These are phyloP conservation scores for Boletus sp. DNA, from an alignment of 768 basidiomycete genomes.

Conservation along the genomic window DNA sequence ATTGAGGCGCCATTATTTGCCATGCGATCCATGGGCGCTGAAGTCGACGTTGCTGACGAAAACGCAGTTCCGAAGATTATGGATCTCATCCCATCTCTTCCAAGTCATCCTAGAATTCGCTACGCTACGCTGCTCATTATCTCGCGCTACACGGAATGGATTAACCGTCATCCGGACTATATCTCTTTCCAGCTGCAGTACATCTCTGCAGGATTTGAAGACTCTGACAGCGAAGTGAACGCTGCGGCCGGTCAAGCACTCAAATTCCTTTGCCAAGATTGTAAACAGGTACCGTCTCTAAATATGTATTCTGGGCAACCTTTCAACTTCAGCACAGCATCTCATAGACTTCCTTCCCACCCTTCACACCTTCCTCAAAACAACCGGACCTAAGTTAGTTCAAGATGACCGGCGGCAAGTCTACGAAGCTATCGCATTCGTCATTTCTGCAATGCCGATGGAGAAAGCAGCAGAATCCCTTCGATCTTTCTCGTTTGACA, in stretches of 20 bases:
- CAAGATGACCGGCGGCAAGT: conserved; percentile 91
- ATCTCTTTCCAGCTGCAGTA: conserved; percentile 85
- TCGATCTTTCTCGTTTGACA: conserved; percentile 81
- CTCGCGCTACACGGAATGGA: conserved; percentile 96
- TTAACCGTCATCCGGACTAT: conserved; percentile 83
- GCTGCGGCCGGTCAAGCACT: conserved; percentile 95
- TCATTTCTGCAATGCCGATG: conserved; percentile 94
- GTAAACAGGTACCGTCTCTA: conserved; percentile 61
- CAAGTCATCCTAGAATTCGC: conserved; percentile 85
- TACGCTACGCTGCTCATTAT: conserved; percentile 96
- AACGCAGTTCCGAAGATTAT: conserved; percentile 93
- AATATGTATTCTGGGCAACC: conserved; percentile 5
- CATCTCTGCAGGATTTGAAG: conserved; percentile 89
- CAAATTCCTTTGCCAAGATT: conserved; percentile 96
- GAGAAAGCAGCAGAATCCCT: conserved; percentile 83
- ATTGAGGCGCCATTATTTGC: conserved; percentile 97
- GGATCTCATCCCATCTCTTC: conserved; percentile 88
- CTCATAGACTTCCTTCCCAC: conserved; percentile 90
- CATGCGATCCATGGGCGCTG: conserved; percentile 96
- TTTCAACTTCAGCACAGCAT: conserved; percentile 50
- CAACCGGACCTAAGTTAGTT: conserved; percentile 72
- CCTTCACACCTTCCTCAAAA: conserved; percentile 82
- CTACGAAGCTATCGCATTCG: conserved; percentile 93
- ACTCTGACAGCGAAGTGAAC: conserved; percentile 74
- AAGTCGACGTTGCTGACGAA: conserved; percentile 80